phyloP scores from a whole-genome alignment of 2,329 filamentous ascomycete species.

The Fusarium secorum region DNA sequence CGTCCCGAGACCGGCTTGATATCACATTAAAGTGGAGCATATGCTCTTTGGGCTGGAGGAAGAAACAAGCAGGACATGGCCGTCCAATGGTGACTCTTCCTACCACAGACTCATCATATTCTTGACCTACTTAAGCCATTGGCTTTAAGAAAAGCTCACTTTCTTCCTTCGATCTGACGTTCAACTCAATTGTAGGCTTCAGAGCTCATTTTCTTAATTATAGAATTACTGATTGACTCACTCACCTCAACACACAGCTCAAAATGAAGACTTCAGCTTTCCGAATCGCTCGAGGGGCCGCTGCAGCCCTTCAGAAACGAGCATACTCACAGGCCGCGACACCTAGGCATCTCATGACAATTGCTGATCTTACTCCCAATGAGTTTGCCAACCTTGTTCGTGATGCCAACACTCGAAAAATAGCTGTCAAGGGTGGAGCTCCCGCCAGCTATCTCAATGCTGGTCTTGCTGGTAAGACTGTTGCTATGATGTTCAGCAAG shows the following conservation, averaged over 20 bases:
- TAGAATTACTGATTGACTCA: background rate
- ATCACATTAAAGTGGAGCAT: constrained; percentile 9
- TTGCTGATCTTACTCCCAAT: constrained; percentile 79
- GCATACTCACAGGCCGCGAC: constrained; percentile 52
- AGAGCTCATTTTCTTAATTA: background rate
- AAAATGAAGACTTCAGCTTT: constrained; percentile 48
- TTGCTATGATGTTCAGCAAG: constrained; percentile 98
- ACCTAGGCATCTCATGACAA: constrained; percentile 90
- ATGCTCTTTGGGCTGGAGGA: constrained; percentile 1
- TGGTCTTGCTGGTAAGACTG: constrained; percentile 75
- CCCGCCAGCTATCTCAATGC: constrained; percentile 64
- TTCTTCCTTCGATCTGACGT: constrained; percentile 1
- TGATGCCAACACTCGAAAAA: constrained; percentile 81
- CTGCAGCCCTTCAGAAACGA: constrained; percentile 51
- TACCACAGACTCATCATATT: constrained; percentile 16
- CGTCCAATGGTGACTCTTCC: constrained; percentile 30
- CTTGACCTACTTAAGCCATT: constrained; percentile 21
- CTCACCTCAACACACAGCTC: background rate
- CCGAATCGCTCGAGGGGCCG: constrained; percentile 46
- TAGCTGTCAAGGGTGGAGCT: constrained; percentile 73
- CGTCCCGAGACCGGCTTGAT: constrained; percentile 16
- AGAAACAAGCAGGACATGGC: background rate
- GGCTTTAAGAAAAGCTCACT: constrained; percentile 13
- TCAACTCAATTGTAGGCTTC: constrained; percentile 1
- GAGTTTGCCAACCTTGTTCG: constrained; percentile 85